Evolutionary conservation across 352 stramenopile genomes (phyloP).

Genomic region (Phytophthora nicotianae): DNA sequence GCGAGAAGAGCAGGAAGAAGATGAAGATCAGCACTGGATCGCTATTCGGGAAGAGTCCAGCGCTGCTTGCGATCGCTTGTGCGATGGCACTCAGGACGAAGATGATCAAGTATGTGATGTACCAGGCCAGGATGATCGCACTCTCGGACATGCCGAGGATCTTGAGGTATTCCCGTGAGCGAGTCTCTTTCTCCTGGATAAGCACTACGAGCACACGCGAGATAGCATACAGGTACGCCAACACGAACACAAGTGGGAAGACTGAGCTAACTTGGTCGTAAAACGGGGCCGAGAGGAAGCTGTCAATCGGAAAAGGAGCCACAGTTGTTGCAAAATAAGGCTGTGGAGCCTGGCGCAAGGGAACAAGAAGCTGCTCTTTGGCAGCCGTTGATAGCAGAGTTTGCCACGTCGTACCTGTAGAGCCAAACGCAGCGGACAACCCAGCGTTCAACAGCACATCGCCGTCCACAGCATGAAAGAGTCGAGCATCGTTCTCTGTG

Average conservation of each 20-base stretch:
- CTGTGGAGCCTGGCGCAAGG: conserved; percentile 54
- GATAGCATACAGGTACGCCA: conserved; percentile 72
- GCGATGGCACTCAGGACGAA: conserved; percentile 71
- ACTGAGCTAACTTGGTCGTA: conserved; percentile 68
- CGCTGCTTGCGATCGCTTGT: conserved; percentile 57
- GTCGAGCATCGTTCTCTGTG: conserved; percentile 21
- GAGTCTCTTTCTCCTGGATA: conserved; percentile 85
- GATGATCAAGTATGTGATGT: conserved; percentile 87
- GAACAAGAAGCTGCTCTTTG: conserved; percentile 39
- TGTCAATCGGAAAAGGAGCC: conserved; percentile 52
- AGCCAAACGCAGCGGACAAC: conserved; percentile 14
- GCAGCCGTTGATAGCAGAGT: conserved; percentile 3
- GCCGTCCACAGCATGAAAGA: conserved; percentile 34
- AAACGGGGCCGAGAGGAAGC: conserved; percentile 58
- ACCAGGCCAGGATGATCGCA: conserved; percentile 71
- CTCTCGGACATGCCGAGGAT: conserved; percentile 66
- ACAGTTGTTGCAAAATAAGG: conserved; percentile 44
- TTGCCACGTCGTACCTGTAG: neutral
- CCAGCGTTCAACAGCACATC: conserved; percentile 41
- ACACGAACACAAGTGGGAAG: conserved; percentile 87
- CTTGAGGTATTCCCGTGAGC: conserved; percentile 70
- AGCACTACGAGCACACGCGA: conserved; percentile 82
- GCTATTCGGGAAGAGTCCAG: conserved; percentile 58
- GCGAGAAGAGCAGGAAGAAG: conserved; percentile 78
- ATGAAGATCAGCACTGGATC: conserved; percentile 52